Base-by-base conservation (phyloP, 495 filamentous ascomycete species). In the Hypoxylon fragiforme region DNA sequence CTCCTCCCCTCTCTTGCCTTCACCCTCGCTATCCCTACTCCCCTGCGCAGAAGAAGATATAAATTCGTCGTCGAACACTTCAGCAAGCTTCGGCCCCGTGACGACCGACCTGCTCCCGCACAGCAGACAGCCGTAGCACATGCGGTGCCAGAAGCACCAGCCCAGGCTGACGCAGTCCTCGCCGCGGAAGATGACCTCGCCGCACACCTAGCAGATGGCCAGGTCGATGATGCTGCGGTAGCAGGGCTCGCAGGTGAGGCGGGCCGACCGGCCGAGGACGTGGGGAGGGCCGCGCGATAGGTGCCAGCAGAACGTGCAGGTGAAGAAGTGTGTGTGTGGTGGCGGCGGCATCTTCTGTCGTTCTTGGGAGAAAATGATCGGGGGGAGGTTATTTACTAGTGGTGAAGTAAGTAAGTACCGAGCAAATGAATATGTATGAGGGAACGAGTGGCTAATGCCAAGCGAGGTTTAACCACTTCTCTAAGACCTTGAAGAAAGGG, bases 141-240 rank as follows among this genome's bases (percentile, higher is more conserved):
- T 68, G 44, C 66, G 57, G 38, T 79, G 75, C 76, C 76, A 78
- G 46, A 78, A 78, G 41, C 73, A 74, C 75, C 72, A 78, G 1
- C 74, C 75, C 12, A 77, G 48, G 38, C 70, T 74, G 11, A 78
- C 73, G 36, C 71, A 70, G 32, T 76, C 75, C 6, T 73, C 73
- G 5, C 67, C 74, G 15, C 71, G 67, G 12, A 68, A 63, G 1
- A 78, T 63, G 22, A 75, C 46, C 58, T 74, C 73, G 54, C 75
- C 75, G 59, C 77, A 78, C 8, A 74, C 77, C 76, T 64, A 78
- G 60, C 75, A 78, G 32, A 77, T 68, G 34, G 72, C 71, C 13
- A 78, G 52, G 54, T 73, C 63, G 24, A 76, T 36, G 8, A 79
- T 43, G 13, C 67, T 67, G 7, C 45, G 37, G 58, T 70, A 71